Evolutionary conservation across 306 rosid species (phyloP).

Genomic region (Cyclanthera cordifolia): DNA sequence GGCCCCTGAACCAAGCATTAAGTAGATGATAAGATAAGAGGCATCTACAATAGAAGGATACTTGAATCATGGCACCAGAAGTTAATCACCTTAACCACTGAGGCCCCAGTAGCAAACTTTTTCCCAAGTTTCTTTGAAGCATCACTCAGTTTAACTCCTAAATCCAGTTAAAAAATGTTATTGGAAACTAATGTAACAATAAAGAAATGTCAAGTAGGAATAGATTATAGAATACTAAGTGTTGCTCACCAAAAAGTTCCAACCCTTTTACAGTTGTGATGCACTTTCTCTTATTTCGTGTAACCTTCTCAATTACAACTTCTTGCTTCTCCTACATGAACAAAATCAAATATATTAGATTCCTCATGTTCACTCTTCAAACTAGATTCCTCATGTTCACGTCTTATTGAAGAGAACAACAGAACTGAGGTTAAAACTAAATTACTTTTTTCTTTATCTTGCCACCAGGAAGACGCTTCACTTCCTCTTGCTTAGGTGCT

Average conservation of each 20-base stretch:
- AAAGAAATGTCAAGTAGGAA: neutral
- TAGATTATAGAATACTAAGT: neutral
- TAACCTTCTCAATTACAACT: conserved; percentile 77
- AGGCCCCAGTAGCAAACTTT: conserved; percentile 97
- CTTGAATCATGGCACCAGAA: conserved; percentile 8
- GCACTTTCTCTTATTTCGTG: conserved; percentile 85
- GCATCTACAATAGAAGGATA: conserved; percentile 8
- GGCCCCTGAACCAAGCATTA: conserved; percentile 58
- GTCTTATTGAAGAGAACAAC: neutral
- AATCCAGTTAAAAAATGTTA: conserved; percentile 12
- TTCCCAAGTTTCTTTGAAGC: conserved; percentile 99
- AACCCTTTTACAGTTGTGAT: conserved; percentile 94
- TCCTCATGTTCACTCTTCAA: neutral
- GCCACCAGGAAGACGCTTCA: conserved; percentile 97
- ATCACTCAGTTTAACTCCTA: conserved; percentile 92
- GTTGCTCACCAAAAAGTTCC: conserved; percentile 79
- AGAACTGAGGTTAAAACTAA: neutral
- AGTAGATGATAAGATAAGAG: conserved; percentile 17
- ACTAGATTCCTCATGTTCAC: neutral
- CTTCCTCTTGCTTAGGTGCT: conserved; percentile 73
- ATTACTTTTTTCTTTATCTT: conserved; percentile 90
- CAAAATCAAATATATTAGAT: neutral
- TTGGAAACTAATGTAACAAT: neutral
- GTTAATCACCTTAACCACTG: conserved; percentile 76
- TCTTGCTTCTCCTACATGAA: conserved; percentile 77